Conservation (phyloP, 345 rosid species). For the Gossypium bickii region DNA sequence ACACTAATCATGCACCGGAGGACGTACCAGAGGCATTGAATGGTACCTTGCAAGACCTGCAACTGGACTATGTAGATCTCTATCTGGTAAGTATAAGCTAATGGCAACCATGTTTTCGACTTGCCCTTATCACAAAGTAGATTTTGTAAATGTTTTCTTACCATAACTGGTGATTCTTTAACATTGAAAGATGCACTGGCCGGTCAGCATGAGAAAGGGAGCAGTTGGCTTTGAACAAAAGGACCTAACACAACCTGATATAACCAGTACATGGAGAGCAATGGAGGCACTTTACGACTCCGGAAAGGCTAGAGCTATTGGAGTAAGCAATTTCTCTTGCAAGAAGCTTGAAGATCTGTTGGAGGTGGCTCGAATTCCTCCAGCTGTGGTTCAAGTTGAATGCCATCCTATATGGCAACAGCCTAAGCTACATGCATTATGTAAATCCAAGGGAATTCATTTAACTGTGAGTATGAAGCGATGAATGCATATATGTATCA, state of each 20-base stretch:
- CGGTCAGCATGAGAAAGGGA: conserved; percentile 61
- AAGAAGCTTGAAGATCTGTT: conserved; percentile 47
- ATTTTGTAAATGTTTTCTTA: background rate
- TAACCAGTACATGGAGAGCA: conserved; percentile 63
- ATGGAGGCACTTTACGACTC: conserved; percentile 61
- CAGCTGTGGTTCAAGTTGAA: conserved; percentile 45
- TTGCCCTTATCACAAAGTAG: background rate
- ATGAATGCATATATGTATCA: background rate
- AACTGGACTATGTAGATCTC: conserved; percentile 60
- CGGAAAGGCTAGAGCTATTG: conserved; percentile 57
- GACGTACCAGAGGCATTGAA: conserved; percentile 53
- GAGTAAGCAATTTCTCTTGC: conserved; percentile 54
- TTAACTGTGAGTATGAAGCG: conserved; percentile 46
- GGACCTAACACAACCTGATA: conserved; percentile 47
- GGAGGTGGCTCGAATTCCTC: conserved; percentile 22
- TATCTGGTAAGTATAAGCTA: conserved; percentile 50
- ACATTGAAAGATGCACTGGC: conserved; percentile 70
- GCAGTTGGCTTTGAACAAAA: conserved; percentile 46
- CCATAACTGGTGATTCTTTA: background rate
- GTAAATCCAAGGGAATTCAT: conserved; percentile 71
- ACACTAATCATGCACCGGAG: conserved; percentile 52
- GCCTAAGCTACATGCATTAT: conserved; percentile 51
- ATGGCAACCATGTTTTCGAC: background rate
- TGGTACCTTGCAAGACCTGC: conserved; percentile 55
- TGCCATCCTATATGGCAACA: conserved; percentile 53